A percentile compares a stretch with the other conserved stretches of the same genome.
phyloP scores from a whole-genome alignment of 31 red algal genomes.

The Odonthalia washingtoniensis region DNA sequence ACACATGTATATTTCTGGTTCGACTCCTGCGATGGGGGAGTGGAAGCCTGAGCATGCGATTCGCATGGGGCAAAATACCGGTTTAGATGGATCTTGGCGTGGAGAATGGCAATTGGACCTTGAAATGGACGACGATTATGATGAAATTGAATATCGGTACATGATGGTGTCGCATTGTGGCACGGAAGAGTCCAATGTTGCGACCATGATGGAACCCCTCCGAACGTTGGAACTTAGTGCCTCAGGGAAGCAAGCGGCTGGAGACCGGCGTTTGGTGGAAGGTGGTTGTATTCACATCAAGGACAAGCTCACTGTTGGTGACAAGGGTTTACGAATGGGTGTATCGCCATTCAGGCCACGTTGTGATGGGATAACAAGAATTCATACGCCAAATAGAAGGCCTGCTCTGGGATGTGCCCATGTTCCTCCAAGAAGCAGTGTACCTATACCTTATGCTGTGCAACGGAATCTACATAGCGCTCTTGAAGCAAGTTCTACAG shows the following conservation, averaged over 20 bases:
- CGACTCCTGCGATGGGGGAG: conserved; percentile 66
- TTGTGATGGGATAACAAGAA: neutral
- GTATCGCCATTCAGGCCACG: neutral
- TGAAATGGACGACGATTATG: conserved; percentile 82
- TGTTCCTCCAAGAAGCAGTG: too few species aligned
- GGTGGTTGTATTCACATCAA: conserved; percentile 70
- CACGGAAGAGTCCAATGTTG: conserved; percentile 23
- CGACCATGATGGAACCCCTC: conserved; percentile 43
- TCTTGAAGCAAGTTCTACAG: too few species aligned
- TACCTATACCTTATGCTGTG: too few species aligned
- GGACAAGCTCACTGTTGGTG: conserved; percentile 49
- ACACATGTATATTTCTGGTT: conserved; percentile 85
- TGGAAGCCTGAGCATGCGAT: conserved; percentile 76
- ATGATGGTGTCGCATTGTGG: conserved; percentile 62
- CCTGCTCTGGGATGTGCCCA: too few species aligned
- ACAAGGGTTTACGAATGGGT: neutral
- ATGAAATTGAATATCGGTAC: conserved; percentile 70
- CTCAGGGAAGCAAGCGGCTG: too few species aligned
- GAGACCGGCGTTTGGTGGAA: conserved; percentile 49
- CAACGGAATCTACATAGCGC: too few species aligned
- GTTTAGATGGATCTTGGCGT: conserved; percentile 81
- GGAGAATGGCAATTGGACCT: conserved; percentile 86
- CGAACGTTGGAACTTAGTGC: conserved; percentile 57
- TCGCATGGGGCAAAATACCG: conserved; percentile 79
- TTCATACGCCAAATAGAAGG: neutral